Evolutionary conservation across 768 basidiomycete genomes (phyloP), one percentile per base, ranked within the genome.

Genomic region (Russula compacta): DNA sequence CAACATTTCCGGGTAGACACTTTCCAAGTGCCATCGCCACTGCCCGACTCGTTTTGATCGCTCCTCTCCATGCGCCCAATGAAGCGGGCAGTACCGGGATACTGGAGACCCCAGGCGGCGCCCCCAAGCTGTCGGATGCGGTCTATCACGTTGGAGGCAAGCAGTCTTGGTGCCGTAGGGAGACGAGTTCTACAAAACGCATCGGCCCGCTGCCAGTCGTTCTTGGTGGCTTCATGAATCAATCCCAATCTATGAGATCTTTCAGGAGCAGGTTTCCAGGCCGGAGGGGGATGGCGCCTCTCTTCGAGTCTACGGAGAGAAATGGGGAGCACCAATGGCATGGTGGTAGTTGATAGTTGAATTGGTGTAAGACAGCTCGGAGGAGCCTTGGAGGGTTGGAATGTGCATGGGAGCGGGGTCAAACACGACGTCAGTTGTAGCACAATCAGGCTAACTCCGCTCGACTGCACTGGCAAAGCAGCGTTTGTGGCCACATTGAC

Each of bases 261-360:
- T 66, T 86, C 85, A 2, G 81, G 78, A 0, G 85, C 84, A 15
- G 85, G 76, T 1, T 79, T 73, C 85, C 85, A 86, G 40, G 70
- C 71, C 5, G 85, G 49, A 7, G 48, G 58, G 0, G n/a, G 39
- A n/a, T 2, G 51, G 1, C 50, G 56, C 6, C 21, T 32, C 15
- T 36, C 33, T 59, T 52, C 21, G 17, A 19, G 14, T 32, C 43
- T 46, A 19, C 21, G 33, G 36, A 12, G 43, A 36, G 51, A 17
- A 44, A 19, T 17, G n/a, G 6, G 4, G 9, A 32, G 38, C 6
- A 29, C 39, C 51, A 12, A 44, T 33, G 53, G 51, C 58, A 59
- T 59, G 24, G 12, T 19, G 56, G 6, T 15, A 21, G 46, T 36
- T 4, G 43, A 44, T 14, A 35, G 17, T 2, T 36, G 46, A 36